Evolutionary conservation across 176 grass and related monocot genomes (phyloP), one percentile per base, ranked within the genome.

Genomic region (Melocanna baccifera): DNA sequence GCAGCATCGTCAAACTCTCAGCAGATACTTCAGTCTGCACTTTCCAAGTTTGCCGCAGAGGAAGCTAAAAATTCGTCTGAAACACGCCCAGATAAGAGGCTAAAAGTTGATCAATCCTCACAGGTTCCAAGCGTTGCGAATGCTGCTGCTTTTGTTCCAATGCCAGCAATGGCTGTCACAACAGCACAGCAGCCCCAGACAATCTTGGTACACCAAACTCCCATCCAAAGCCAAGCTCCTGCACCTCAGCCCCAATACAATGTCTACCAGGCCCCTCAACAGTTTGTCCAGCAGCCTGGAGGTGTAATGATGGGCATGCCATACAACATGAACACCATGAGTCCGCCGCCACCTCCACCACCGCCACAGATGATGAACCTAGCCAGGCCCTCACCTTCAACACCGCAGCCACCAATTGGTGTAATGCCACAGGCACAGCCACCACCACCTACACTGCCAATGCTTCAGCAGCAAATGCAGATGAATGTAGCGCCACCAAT

Each of bases 21-120:
- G 69, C 93, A 96, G 78, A 91, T 99, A 77, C 92, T 94, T 81
- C 91, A 92, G 32, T 99, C 96, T n/a, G 91, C 94, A 36, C 93
- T 96, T 42, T 99, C 93, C 74, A 92, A 89, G 85, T 99, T 99
- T 63, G 96, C 91, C 74, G 89, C 89, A 12, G 91, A 99, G 85
- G 89, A 91, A 87, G 87, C 85, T 1, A 87, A 91, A 64, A 94
- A 80, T 87, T 86, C 79, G 26, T 79, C 89, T 16, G 88, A 92
- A 67, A 71, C 83, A 16, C 64, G 10, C 6, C 57, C 80, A 59
- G 88, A 94, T 84, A 94, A 89, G 61, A 92, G 79, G 79, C 74
- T 76, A n/a, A 91, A 92, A 77, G 29, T 80, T 5, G 88, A 92
- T 30, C 86, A 90, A 19, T 47, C 83, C 76, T 69, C 81, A 23